Evolutionary conservation across 2,329 filamentous ascomycete species (phyloP).

Genomic region (Cladosporium sp.): DNA sequence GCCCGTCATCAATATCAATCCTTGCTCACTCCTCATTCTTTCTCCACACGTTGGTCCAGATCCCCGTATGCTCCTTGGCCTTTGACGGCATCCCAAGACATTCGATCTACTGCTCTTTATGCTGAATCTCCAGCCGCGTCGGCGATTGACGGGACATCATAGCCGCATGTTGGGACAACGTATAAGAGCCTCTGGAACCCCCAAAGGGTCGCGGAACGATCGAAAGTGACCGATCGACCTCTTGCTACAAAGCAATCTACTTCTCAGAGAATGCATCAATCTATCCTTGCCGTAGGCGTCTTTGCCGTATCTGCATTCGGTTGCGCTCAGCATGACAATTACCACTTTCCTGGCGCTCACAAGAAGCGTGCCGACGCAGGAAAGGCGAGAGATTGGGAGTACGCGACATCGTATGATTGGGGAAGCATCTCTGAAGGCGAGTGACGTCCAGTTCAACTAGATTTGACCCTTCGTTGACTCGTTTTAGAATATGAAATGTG

Average conservation of each 20-base stretch:
- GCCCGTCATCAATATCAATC: constrained; percentile 2
- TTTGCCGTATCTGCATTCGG: constrained; percentile 2
- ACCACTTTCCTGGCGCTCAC: constrained; percentile 5
- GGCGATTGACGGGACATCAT: neutral
- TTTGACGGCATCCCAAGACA: constrained; percentile 6
- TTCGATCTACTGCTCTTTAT: neutral
- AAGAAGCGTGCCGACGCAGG: constrained; percentile 1
- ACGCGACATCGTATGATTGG: constrained; percentile 21
- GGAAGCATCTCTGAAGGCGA: constrained; percentile 17
- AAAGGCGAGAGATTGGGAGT: constrained; percentile 16
- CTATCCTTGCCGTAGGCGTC: neutral
- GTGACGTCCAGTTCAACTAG: neutral
- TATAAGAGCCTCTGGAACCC: neutral
- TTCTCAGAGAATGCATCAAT: constrained; percentile 1
- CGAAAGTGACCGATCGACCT: neutral
- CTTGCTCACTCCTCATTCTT: neutral
- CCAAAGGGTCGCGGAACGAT: neutral
- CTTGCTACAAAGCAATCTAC: neutral
- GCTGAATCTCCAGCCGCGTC: neutral
- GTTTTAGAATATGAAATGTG: constrained; percentile 40
- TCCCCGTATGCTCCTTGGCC: constrained; percentile 4
- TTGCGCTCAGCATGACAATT: constrained; percentile 8
- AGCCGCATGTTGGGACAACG: neutral
- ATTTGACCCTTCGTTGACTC: constrained; percentile 13
- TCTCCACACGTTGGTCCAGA: neutral